Base-by-base conservation (phyloP, 495 filamentous ascomycete genomes). In the Hypoxylon trugodes region DNA sequence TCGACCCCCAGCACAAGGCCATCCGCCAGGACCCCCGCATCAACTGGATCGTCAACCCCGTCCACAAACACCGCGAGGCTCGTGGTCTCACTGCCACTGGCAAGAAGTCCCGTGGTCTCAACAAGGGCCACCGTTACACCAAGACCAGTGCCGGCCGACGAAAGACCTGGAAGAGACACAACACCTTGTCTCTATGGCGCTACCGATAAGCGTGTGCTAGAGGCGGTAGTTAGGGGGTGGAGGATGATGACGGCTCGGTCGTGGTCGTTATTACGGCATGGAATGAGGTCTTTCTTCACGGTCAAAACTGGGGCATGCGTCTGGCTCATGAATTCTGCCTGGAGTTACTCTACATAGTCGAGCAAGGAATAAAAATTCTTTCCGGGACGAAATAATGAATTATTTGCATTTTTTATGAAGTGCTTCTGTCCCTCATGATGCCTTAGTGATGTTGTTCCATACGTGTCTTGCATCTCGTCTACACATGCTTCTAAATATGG, bases 161-260 rank as follows among this genome's bases (percentile, higher is more conserved):
- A 82, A 96, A 98, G 91, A 98, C 93, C 76, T 99, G 95, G 95
- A 96, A 96, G 91, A 86, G 89, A 79, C 93, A 94, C 87, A 97
- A 97, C 89, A 98, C 95, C 79, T 87, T 94, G 77, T 92, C 87
- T 77, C 89, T 94, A 77, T 96, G 92, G 91, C 83, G 91, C 73
- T 96, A 95, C 82, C 75, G 83, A 76, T 86, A 81, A 79, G 72
- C 68, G 75, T 53, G 36, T 65, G 52, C 66, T 55, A 55, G 56
- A 45, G 33, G 59, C 60, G 13, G 42, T 28, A 24, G 47, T 19
- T 67, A 62, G 40, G 65, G 61, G 46, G 33, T n/a, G 42, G 38
- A 59, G 21, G 37, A 46, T 30, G 22, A 42, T 19, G 37, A 37
- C 19, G 13, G 43, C 45, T 56, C 49, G 66, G 58, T 69, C 61